These are phyloP conservation scores for Hysterium pulicare DNA, from an alignment of 2,329 filamentous ascomycete species.

Conservation along the genomic window DNA sequence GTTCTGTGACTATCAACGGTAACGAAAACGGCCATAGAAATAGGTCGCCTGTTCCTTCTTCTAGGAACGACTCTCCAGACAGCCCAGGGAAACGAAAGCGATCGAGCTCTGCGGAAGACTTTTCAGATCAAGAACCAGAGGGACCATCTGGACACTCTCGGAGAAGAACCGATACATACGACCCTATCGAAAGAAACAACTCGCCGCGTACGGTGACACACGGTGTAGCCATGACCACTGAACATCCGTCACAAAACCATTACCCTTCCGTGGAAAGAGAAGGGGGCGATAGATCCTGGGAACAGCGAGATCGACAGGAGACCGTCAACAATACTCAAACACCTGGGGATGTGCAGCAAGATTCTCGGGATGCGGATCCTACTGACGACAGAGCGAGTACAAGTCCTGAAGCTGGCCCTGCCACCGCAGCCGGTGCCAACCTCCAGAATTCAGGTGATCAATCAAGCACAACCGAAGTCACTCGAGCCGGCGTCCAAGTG, in stretches of 20 bases:
- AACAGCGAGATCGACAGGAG: constrained; percentile 21
- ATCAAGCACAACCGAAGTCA: constrained; percentile 35
- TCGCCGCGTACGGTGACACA: constrained; percentile 14
- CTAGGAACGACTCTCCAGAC: constrained; percentile 19
- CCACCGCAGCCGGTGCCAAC: constrained; percentile 9
- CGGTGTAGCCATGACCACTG: constrained; percentile 17
- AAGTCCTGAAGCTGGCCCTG: constrained; percentile 10
- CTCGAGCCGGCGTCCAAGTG: constrained; percentile 44
- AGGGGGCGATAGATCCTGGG: constrained; percentile 27
- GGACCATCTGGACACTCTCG: constrained; percentile 33
- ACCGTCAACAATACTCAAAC: constrained; percentile 18
- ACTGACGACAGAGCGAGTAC: constrained; percentile 10
- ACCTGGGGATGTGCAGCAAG: constrained; percentile 23
- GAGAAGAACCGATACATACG: constrained; percentile 27
- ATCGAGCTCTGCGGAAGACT: constrained; percentile 54
- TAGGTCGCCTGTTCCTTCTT: constrained; percentile 17
- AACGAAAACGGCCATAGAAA: constrained; percentile 6
- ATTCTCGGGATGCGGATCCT: constrained; percentile 21
- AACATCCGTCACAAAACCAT: constrained; percentile 19
- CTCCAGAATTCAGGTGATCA: constrained; percentile 13
- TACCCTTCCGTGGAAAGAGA: constrained; percentile 27
- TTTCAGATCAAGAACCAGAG: constrained; percentile 37
- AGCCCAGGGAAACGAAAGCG: constrained; percentile 60
- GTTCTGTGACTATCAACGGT: constrained; percentile 13
- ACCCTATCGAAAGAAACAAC: constrained; percentile 38